Base-by-base conservation (phyloP, 495 filamentous ascomycete genomes). In the Barbatosphaeria neglecta region DNA sequence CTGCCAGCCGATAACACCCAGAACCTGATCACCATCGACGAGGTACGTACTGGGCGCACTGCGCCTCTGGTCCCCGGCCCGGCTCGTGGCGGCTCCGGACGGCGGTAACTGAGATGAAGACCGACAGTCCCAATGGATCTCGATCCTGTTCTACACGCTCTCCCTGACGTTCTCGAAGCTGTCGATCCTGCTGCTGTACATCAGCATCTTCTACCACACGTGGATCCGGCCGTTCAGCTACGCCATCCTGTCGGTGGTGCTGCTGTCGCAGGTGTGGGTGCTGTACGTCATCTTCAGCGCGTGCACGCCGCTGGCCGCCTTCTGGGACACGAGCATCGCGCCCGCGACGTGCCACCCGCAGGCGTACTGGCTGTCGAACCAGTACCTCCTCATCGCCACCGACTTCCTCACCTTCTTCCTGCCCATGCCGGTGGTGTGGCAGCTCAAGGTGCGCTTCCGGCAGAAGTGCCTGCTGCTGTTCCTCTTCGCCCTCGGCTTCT, bases 161-260 rank as follows among this genome's bases (percentile, higher is more conserved):
- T 54, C 53, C 9, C 50, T 66, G 6, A 54, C 41, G 23, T 60
- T 62, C 53, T 52, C 58, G 25, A 69, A 69, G 37, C 37, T 65
- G 20, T 61, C 63, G 22, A 63, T 66, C 37, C 38, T 70, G 8
- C 48, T 49, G 8, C 57, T 70, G 28, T 70, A 70, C 52, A 59
- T 63, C 22, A 57, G 63, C 41, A 52, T 68, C 24, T 67, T 70
- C 44, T 53, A 53, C 44, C 62, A 61, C 50, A 54, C 54, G 24
- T 65, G 59, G 52, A 52, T 58, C 4, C 61, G 58, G 8, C 37
- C 48, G 22, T 59, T 50, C 22, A 57, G 58, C 22, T 57, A 64
- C 41, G 50, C 57, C 35, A 28, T 62, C n/a, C 20, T 65, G 11
- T 53, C 33, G 17, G 31, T 57, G 22, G 56, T 63, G 23, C 42